Base-by-base conservation (phyloP, 352 stramenopile genomes). In the Phytophthora macrochlamydospora region DNA sequence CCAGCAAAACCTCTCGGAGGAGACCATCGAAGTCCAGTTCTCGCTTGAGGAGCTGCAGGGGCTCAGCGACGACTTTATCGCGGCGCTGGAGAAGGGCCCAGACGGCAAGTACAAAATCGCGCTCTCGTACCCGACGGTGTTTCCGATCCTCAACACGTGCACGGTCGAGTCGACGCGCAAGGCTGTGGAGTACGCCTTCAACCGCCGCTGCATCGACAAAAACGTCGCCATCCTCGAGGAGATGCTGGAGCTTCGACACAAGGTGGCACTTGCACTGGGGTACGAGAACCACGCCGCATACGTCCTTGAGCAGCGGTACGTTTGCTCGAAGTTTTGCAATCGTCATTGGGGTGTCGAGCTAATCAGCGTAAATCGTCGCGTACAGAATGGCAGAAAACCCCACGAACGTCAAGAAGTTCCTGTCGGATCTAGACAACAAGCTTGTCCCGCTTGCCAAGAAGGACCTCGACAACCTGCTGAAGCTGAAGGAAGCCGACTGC, bases 61-160 rank as follows among this genome's bases (percentile, higher is more conserved):
- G 2, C 78, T 94, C 7, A 87, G 75, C 37, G 79, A 92, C 1
- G 89, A 94, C 57, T 96, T 94, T 31, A 86, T 96, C 28, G 54
- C 64, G 37, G 75, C 80, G 2, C 79, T 95, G 35, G 76, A 90
- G 50, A 90, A 85, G 59, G 80, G 78, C 37, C 73, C 81, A 24
- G 80, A 95, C 44, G 81, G 79, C 62, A 91, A 88, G 62, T 93
- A 83, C 73, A 95, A 93, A 79, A 76, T 92, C 59, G 88, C 78
- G 7, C 79, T 97, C 30, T 96, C 92, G 45, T 97, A 97, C 78
- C 88, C 90, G 46, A 95, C 91, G 1, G 89, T 97, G 37, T 96
- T 96, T 63, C 87, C 90, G 12, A 95, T 97, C 57, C 80, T 95
- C 40, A 90, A 91, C 61, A 94, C 79, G 33, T 97, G 91, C 73